Base-by-base conservation (phyloP, 2,329 filamentous ascomycete species). In the Penicillium aurantiogriseum region DNA sequence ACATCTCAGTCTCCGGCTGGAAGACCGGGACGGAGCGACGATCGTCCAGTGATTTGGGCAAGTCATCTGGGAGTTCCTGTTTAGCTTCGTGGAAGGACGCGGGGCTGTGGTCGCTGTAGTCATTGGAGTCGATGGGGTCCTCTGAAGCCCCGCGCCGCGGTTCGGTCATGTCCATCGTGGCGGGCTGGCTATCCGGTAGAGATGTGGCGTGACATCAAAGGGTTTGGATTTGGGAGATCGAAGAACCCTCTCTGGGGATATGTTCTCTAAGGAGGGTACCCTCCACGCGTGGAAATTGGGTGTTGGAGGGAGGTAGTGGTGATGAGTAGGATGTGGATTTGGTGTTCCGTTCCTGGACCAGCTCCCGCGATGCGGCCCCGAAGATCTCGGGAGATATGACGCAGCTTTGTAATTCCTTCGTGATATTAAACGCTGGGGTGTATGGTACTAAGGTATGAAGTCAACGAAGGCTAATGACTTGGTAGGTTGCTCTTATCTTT, bases 31-130 rank as follows among this genome's bases (percentile, higher is more conserved):
- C 83, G 68, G 82, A 82, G 66, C 88, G 85, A 59, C 94, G 86
- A 79, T 99, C 94, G 74, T 99, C 89, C 54, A 99, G 84, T 13
- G 92, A 96, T 65, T 85, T 94, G 11, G 94, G 94, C 36, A 99
- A 84, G 76, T 99, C 94, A 65, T 84, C 79, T 40, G 94, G 94
- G 50, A 97, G 85, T 60, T 77, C 73, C 57, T 63, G 67, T 62
- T 47, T 69, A 58, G 42, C 53, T 62, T 54, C 58, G 59, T 52
- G 62, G 54, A 49, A 59, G 43, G 45, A 66, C 63, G 44, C 59
- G 51, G 63, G 65, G 60, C 63, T 62, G 27, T 63, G 59, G 49
- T 62, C 56, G 21, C 63, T 59, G 49, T 67, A 60, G 42, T 54
- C 38, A 42, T 57, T 40, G 56, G 57, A 60, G 55, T 69, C 65